Percentiles rank a stretch among this genome's conserved stretches.
Evolutionary conservation across 805 yeast genomes (phyloP).

Genomic region (Hanseniaspora occidentalis): DNA sequence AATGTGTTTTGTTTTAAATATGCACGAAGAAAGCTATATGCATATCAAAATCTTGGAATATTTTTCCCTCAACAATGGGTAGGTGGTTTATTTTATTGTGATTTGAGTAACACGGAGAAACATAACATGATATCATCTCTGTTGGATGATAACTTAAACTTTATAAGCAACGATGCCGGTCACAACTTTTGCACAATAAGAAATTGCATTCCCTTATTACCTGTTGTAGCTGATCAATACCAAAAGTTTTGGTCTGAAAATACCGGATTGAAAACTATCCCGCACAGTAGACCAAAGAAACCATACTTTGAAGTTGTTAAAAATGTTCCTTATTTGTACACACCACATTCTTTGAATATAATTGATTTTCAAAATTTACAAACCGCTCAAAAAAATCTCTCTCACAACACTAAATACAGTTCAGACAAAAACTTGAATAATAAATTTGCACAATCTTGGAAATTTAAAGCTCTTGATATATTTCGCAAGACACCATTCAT

Average conservation of each 20-base stretch:
- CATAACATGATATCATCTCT: conserved; percentile 12
- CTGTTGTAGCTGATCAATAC: conserved; percentile 47
- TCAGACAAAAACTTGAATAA: conserved; percentile 5
- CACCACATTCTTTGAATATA: conserved; percentile 32
- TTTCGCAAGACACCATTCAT: conserved; percentile 6
- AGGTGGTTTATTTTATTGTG: conserved; percentile 51
- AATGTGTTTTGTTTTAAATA: conserved; percentile 38
- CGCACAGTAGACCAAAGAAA: conserved; percentile 4
- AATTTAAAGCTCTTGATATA: conserved; percentile 7
- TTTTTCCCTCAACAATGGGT: conserved; percentile 47
- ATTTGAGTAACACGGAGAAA: conserved; percentile 23
- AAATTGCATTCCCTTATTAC: conserved; percentile 35
- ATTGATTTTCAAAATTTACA: conserved; percentile 25
- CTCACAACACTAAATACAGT: conserved; percentile 19
- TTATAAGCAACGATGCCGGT: conserved; percentile 11
- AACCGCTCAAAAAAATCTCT: conserved; percentile 6
- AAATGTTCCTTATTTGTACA: conserved; percentile 45
- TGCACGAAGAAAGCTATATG: conserved; percentile 45
- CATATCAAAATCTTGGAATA: conserved; percentile 30
- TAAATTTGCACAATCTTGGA: conserved; percentile 12
- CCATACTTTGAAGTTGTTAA: conserved; percentile 24
- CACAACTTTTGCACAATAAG: conserved; percentile 23
- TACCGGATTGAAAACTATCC: conserved; percentile 12
- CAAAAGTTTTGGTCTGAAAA: conserved; percentile 34
- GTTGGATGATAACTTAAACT: conserved; percentile 7